Evolutionary conservation across 176 grass and related monocot genomes (phyloP).

Genomic region (Rhynchospora breviuscula): DNA sequence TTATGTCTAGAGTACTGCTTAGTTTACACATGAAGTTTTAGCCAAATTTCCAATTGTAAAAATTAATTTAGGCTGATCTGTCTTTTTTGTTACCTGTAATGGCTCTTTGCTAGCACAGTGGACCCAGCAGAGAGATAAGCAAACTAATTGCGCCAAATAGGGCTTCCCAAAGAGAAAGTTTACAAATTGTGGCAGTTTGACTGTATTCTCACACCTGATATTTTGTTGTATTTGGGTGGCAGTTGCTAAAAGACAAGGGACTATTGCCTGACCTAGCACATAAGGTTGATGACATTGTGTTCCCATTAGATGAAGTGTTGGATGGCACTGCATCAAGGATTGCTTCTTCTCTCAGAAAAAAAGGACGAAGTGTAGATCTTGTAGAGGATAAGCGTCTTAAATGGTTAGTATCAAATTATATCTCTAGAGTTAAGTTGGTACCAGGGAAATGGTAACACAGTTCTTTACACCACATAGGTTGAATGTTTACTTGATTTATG

Average conservation of each 20-base stretch:
- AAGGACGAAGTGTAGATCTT: conserved; percentile 65
- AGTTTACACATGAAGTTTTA: background rate
- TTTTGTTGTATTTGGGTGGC: conserved; percentile 18
- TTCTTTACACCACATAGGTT: background rate
- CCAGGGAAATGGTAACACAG: background rate
- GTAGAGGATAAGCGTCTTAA: conserved; percentile 79
- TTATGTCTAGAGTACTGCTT: background rate
- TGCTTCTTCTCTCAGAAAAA: conserved; percentile 53
- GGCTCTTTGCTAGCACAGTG: background rate
- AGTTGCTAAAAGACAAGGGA: conserved; percentile 80
- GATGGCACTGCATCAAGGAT: conserved; percentile 53
- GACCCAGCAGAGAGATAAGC: background rate
- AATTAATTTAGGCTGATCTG: background rate
- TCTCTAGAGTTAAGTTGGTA: background rate
- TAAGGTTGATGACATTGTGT: conserved; percentile 73
- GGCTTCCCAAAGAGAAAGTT: background rate
- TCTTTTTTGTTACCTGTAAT: background rate
- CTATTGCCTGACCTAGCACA: conserved; percentile 53
- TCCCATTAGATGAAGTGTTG: conserved; percentile 69
- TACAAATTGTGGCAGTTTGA: background rate
- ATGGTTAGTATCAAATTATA: conserved; percentile 44
- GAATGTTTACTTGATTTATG: background rate
- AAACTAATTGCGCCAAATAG: background rate
- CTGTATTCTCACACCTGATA: background rate
- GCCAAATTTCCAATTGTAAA: background rate